These are phyloP conservation scores for Astraeus odoratus DNA, from an alignment of 768 basidiomycete species.

Conservation along the genomic window DNA sequence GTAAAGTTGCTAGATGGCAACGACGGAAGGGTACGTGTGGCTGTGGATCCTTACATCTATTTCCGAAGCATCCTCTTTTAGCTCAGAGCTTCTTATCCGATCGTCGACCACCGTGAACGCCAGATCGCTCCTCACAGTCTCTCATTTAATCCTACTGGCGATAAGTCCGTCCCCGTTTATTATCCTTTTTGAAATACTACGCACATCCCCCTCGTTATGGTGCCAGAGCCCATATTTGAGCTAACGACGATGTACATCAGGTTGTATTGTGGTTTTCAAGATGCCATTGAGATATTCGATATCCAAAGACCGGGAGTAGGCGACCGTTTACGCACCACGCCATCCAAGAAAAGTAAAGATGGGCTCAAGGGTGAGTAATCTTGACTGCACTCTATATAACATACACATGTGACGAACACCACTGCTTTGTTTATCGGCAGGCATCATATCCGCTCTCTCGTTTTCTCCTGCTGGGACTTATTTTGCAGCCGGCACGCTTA, in stretches of 20 bases:
- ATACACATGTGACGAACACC: neutral
- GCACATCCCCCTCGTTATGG: neutral
- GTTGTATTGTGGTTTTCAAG: conserved; percentile 82
- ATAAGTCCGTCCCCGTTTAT: conserved; percentile 40
- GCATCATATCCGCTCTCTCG: conserved; percentile 79
- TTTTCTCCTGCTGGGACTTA: conserved; percentile 62
- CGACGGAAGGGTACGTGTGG: conserved; percentile 57
- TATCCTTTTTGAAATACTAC: neutral
- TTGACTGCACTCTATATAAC: conserved; percentile 5
- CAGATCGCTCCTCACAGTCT: conserved; percentile 82
- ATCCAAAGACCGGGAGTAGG: conserved; percentile 68
- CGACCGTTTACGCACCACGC: conserved; percentile 59
- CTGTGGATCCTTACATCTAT: neutral
- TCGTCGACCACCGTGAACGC: conserved; percentile 91
- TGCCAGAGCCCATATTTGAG: neutral
- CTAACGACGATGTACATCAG: conserved; percentile 20
- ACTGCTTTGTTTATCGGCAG: conserved; percentile 31
- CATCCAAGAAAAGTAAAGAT: conserved; percentile 70
- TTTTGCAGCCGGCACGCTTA: conserved; percentile 77
- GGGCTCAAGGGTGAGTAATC: conserved; percentile 73
- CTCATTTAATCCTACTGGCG: conserved; percentile 62
- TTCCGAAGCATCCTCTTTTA: no score
- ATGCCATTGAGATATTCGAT: conserved; percentile 83
- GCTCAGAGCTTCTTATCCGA: conserved; percentile 87
- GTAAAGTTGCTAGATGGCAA: conserved; percentile 78